Conservation (phyloP, 2,329 filamentous ascomycete species). For the Keithomyces neogunnii region DNA sequence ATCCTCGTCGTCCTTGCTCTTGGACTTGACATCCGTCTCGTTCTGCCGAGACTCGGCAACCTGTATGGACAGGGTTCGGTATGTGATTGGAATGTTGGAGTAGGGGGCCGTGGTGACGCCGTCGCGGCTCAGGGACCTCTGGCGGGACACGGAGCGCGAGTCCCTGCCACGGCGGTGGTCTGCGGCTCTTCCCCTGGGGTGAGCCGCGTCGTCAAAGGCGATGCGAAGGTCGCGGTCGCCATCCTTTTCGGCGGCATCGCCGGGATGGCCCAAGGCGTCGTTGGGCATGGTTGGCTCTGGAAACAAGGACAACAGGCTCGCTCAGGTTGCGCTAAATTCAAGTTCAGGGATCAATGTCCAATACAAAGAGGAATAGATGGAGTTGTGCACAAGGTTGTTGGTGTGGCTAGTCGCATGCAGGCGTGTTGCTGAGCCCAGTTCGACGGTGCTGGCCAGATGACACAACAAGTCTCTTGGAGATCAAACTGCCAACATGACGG, state of each 20-base stretch:
- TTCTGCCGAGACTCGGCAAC: conserved; percentile 27
- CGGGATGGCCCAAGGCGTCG: conserved; percentile 7
- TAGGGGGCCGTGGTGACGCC: conserved; percentile 23
- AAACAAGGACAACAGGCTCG: not conserved
- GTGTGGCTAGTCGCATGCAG: no score
- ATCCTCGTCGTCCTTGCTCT: conserved; percentile 28
- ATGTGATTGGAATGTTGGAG: conserved; percentile 29
- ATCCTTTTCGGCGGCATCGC: conserved; percentile 14
- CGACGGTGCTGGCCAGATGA: not conserved
- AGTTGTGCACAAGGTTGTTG: no score
- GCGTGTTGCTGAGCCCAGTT: not conserved
- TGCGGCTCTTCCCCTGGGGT: conserved; percentile 12
- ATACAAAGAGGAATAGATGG: no score
- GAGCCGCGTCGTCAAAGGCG: conserved; percentile 15
- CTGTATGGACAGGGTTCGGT: conserved; percentile 32
- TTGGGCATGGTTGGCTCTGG: conserved; percentile 11
- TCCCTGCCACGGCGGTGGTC: conserved; percentile 3
- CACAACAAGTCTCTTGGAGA: conserved; percentile 1
- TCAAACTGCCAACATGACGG: not conserved
- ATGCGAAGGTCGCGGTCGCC: conserved; percentile 15
- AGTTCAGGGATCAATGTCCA: no score
- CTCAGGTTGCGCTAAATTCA: no score
- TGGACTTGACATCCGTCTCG: conserved; percentile 16
- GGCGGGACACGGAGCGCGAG: conserved; percentile 14
- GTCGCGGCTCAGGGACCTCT: conserved; percentile 14